Evolutionary conservation across 345 rosid genomes (phyloP), one percentile per base, ranked within the genome.

Genomic region (Alliaria petiolata): DNA sequence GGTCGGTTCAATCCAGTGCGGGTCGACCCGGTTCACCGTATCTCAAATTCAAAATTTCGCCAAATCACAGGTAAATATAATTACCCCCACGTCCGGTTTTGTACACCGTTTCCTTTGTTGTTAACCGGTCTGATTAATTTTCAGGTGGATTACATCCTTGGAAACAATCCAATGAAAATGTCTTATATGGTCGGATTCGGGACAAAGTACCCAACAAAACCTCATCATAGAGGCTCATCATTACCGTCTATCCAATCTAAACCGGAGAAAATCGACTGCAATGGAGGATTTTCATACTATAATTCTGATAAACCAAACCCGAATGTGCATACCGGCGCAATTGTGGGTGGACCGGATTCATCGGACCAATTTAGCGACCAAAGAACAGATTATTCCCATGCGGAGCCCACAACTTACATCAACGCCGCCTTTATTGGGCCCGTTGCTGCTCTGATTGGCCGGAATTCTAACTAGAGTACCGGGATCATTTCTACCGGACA

Each of bases 111-210:
- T 45, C 7, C 35, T 1, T 35, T 10, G 13, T 35, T 15, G 8
- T 28, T 55, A 38, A 69, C 55, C 31, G 8, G 2, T 7, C 62
- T 8, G 3, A 50, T 45, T 22, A 34, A 16, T 51, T 62, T 49
- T 11, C 64, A 93, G 98, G 97, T 91, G 63, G 87, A 87, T 62
- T 89, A 87, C 68, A 81, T 87, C 15, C 77, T 89, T 52, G 96
- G 96, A 60, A 79, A 79, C 57, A 93, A 93, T 79, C 97, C 98
- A 25, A 83, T 80, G 82, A 80, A 86, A 57, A 84, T 86, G 83
- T 85, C 93, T 17, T 93, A 93, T 69, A 88, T 90, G 97, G 89
- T 85, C 16, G 97, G 93, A 2, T 90, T 64, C 45, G 93, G 92
- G 3, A 65, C 65, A 70, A 84, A 82, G 30, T 87, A 76, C 72